Conservation (phyloP, 1,284 basidiomycete genomes). For the Fereydounia khargensis region DNA sequence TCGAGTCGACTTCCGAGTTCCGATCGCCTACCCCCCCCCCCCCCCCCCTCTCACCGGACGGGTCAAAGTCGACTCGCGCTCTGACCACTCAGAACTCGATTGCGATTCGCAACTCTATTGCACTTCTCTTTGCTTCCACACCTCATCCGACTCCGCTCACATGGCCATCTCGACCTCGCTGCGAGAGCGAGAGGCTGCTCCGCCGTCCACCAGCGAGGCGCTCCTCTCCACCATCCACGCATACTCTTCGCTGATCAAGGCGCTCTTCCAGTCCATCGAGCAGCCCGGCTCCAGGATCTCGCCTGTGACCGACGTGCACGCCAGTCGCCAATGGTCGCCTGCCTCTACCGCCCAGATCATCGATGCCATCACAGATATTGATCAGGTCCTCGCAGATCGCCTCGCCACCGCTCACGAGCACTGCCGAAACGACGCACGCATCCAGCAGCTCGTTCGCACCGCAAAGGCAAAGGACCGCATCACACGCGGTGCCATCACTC, state of each 20-base stretch:
- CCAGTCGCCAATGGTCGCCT: constrained; percentile 9
- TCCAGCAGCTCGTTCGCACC: constrained; percentile 11
- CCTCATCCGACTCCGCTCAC: no score
- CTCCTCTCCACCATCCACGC: constrained; percentile 23
- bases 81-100: no score
- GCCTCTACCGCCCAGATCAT: constrained; percentile 3
- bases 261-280: constrained; percentile 25
- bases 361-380: constrained; percentile 12
- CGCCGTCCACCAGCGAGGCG: constrained; percentile 5
- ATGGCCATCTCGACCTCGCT: not conserved
- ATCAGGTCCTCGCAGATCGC: constrained; percentile 10
- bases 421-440: constrained; percentile 21
- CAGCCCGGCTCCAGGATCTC: constrained; percentile 1
- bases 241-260: constrained; percentile 25
- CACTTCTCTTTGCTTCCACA: no score
- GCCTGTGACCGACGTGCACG: constrained; percentile 9
- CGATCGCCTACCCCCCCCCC: no score
- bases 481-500: constrained; percentile 23
- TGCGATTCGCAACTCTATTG: no score
- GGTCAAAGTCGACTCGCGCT: no score
- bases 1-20: no score
- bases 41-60: no score
- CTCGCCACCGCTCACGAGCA: constrained; percentile 25
- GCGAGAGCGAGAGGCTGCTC: not conserved
- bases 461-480: constrained; percentile 20